Base-by-base conservation (phyloP, 139 green algal species). In the Coccomyxa sp. region DNA sequence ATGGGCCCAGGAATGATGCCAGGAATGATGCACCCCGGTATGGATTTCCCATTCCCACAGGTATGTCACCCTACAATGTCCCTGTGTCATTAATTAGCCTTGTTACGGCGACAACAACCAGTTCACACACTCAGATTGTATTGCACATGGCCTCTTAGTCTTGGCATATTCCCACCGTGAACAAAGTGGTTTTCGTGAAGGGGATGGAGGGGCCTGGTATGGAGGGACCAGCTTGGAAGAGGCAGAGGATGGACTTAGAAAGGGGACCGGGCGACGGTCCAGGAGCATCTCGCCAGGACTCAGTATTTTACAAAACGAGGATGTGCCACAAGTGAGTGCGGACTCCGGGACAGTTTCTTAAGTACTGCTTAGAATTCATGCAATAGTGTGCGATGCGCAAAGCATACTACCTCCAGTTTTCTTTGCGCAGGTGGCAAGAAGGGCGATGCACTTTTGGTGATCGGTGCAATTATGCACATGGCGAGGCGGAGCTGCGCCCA, bases 231-330 rank as follows among this genome's bases (percentile, higher is more conserved):
- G 71, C 25, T 10, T 31, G 27, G n/a, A 77, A 51, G 12, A 25
- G 71, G 23, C 71, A 77, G 71, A 25, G 71, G 23, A 45, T 77
- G 71, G 71, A 31, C 17, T 3, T 27, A 74, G 66, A 23, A 74
- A 27, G 66, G 66, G 21, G 66, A 23, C 66, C 21, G 66, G 21
- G 66, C 21, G 27, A 77, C 27, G 71, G 71, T n/a, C 71, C 71
- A 51, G 71, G 71, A 77, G 27, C 71, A 10, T 31, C 71, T 31
- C 71, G 71, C 27, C 71, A 80, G 76, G 76, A 60, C 23, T 79
- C 66, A 25, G 80, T 91, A 12, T 92, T 92, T 38, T 90, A 87
- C 85, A 92, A 92, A 66, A 92, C 88, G 3, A 71, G 87, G 63
- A 81, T 91, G n/a, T 91, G 88, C 82, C 84, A 90, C 58, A 89